Evolutionary conservation across 495 filamentous ascomycete genomes (phyloP).

Genomic region (Neurospora terricola): DNA sequence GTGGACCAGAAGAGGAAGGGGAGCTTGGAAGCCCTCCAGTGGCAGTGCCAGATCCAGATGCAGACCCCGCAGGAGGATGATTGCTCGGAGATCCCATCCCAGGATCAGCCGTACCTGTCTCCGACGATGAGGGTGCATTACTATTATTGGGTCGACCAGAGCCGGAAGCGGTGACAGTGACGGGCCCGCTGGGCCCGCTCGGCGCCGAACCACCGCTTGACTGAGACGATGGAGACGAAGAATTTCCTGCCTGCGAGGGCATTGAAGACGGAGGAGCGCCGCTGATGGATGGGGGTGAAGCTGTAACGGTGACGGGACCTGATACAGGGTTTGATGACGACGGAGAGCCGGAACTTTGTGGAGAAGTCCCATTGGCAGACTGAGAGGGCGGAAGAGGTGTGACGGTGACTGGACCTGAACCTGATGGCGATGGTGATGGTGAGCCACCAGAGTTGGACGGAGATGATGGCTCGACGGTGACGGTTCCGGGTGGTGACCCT

Average conservation of each 20-base stretch:
- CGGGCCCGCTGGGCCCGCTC: neutral
- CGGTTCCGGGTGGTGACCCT: neutral
- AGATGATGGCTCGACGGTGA: neutral
- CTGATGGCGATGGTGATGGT: neutral
- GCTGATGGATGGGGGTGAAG: neutral
- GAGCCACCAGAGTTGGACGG: neutral
- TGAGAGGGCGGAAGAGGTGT: neutral
- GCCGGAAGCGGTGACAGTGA: slow-evolving; percentile 5
- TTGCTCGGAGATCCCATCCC: neutral
- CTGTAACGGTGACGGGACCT: neutral
- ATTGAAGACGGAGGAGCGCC: neutral
- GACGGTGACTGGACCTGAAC: neutral
- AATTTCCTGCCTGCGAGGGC: neutral
- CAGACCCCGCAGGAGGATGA: neutral
- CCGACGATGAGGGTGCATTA: neutral
- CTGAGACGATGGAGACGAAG: neutral
- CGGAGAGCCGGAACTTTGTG: neutral
- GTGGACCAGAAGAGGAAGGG: neutral
- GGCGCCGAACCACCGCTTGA: neutral
- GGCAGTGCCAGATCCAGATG: neutral
- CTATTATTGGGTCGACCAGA: neutral
- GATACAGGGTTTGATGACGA: neutral
- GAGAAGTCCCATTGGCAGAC: neutral
- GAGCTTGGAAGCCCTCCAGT: neutral
- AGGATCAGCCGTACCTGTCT: neutral